These are phyloP conservation scores for Neonectria coccinea DNA, from an alignment of 2,329 filamentous ascomycete species.

Conservation along the genomic window DNA sequence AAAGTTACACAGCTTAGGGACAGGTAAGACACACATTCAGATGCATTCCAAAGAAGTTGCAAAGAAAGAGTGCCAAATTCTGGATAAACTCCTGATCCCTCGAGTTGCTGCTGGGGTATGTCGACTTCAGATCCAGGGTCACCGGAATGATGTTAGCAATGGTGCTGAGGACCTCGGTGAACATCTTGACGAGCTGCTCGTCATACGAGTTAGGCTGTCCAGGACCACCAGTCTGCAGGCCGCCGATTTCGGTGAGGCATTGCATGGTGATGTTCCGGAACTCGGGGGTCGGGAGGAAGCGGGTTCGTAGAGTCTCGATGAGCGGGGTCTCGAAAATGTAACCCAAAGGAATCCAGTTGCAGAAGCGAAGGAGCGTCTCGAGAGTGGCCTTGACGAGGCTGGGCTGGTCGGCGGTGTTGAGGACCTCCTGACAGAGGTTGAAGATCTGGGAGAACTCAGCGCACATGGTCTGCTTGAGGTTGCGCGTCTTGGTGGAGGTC, in stretches of 20 bases:
- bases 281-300: slow-evolving; percentile 92
- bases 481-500: slow-evolving; percentile 97
- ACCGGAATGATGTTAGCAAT: slow-evolving; percentile 95
- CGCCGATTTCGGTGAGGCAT: slow-evolving; percentile 96
- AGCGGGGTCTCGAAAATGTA: slow-evolving; percentile 99
- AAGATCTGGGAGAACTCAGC: slow-evolving; percentile 99
- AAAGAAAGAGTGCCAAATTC: slow-evolving; percentile 94
- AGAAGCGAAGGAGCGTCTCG: slow-evolving; percentile 93
- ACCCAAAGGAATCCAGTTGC: slow-evolving; percentile 98
- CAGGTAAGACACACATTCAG: slow-evolving; percentile 70
- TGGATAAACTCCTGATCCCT: slow-evolving; percentile 98
- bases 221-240: slow-evolving; percentile 83
- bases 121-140: slow-evolving; percentile 88
- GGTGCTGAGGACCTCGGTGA: slow-evolving; percentile 93
- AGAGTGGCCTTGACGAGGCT: slow-evolving; percentile 96
- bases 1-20: slow-evolving; percentile 20
- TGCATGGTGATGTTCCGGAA: slow-evolving; percentile 98
- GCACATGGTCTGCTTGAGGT: slow-evolving; percentile 98
- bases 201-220: slow-evolving; percentile 81
- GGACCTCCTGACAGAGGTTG: slow-evolving; percentile 94
- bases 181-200: slow-evolving; percentile 97
- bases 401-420: slow-evolving; percentile 88
- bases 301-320: slow-evolving; percentile 91
- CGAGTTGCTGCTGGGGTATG: slow-evolving; percentile 91
- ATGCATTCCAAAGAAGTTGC: slow-evolving; percentile 96